Evolutionary conservation across 164 flowering plant species (phyloP).

Genomic region (Cinnamomum chago): DNA sequence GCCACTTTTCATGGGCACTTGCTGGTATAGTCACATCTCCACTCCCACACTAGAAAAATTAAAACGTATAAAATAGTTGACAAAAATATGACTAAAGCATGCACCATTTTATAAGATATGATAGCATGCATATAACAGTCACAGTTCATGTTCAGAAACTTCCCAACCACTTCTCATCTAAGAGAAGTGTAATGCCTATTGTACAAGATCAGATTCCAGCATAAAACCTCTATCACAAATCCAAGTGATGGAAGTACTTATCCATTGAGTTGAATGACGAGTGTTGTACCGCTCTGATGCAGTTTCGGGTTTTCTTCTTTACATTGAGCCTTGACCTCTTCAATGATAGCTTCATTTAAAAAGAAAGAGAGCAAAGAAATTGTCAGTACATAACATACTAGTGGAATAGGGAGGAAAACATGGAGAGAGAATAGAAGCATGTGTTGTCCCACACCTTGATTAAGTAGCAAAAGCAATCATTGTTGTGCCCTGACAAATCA

Average conservation of each 20-base stretch:
- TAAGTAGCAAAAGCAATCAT: neutral
- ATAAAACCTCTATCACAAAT: neutral
- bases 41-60: too few relatives aligned
- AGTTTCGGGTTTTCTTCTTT: neutral
- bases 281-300: neutral
- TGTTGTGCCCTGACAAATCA: neutral
- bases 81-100: too few relatives aligned
- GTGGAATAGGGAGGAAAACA: neutral
- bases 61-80: too few relatives aligned
- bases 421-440: neutral
- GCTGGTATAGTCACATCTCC: neutral
- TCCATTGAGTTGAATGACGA: neutral
- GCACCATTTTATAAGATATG: neutral
- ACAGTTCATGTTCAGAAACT: neutral
- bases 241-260: neutral
- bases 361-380: neutral
- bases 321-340: neutral
- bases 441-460: neutral
- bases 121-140: neutral
- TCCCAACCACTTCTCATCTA: neutral
- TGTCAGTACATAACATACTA: neutral
- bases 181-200: neutral
- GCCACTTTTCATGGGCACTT: neutral
- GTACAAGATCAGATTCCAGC: neutral
- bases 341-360: neutral